A percentile compares a stretch with the other conserved stretches of the same genome.
phyloP scores from a whole-genome alignment of 352 stramenopile species.

The Hyaloperonospora brassicae region DNA sequence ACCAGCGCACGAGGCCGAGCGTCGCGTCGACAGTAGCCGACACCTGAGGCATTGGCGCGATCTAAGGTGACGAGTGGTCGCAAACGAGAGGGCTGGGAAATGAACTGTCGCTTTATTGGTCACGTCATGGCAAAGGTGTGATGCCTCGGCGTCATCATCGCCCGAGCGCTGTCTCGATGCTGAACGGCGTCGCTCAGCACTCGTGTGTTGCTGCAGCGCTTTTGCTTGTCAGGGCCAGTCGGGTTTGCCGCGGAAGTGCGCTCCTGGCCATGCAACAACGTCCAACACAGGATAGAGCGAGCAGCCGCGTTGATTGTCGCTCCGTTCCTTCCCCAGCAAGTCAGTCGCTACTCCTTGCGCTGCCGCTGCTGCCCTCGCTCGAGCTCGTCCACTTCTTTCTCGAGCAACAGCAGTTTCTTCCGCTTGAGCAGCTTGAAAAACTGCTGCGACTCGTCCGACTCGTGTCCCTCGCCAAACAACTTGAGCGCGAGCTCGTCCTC shows the following conservation, averaged over 20 bases:
- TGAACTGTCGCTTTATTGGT: too few relatives aligned
- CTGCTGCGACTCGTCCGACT: slow-evolving; percentile 13
- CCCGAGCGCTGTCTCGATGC: too few relatives aligned
- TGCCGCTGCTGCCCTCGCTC: slow-evolving; percentile 14
- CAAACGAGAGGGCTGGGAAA: background rate
- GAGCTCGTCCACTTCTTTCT: slow-evolving; percentile 14
- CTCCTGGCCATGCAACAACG: too few relatives aligned
- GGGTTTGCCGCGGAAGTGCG: too few relatives aligned
- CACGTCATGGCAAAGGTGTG: too few relatives aligned
- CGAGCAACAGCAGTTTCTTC: slow-evolving; percentile 17
- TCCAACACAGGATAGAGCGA: too few relatives aligned
- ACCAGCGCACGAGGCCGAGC: slow-evolving; percentile 60
- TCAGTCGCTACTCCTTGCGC: background rate
- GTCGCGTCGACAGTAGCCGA: slow-evolving; percentile 45
- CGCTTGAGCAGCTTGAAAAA: slow-evolving; percentile 19
- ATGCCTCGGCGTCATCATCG: too few relatives aligned
- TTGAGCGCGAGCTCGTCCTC: slow-evolving; percentile 9
- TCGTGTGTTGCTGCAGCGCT: too few relatives aligned
- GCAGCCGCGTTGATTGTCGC: background rate
- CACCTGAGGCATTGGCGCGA: slow-evolving; percentile 24
- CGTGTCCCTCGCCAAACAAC: slow-evolving; percentile 5
- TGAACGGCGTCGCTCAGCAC: too few relatives aligned
- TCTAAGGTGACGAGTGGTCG: background rate
- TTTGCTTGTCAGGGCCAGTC: background rate
- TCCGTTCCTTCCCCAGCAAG: background rate